These are phyloP conservation scores for Oryza officinalis DNA, from an alignment of 176 grass and related monocot species.

Conservation along the genomic window DNA sequence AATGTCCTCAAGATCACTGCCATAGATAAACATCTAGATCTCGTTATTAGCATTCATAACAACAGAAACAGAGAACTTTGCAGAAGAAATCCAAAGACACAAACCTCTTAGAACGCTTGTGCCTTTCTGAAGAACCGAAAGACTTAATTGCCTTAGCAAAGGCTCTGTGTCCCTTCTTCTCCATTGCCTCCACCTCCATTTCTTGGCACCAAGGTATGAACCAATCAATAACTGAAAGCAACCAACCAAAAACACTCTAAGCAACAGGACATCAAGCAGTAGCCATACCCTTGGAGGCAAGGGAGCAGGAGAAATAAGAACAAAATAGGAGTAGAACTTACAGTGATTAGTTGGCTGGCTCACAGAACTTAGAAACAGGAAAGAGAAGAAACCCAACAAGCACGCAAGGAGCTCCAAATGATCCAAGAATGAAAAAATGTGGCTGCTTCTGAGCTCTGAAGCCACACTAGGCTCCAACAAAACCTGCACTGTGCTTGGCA, in stretches of 20 bases:
- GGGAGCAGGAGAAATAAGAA: constrained; percentile 19
- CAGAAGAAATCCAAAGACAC: constrained; percentile 21
- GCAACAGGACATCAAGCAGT: constrained; percentile 19
- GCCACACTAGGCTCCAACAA: constrained; percentile 45
- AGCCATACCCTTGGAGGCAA: constrained; percentile 2
- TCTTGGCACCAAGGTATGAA: neutral
- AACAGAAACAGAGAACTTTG: constrained; percentile 5
- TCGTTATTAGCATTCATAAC: constrained; percentile 3
- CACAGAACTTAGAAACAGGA: constrained; percentile 21
- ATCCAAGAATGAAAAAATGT: constrained; percentile 49
- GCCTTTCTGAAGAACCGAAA: constrained; percentile 36
- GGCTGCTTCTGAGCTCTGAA: constrained; percentile 33
- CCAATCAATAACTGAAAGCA: constrained; percentile 43
- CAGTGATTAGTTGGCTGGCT: constrained; percentile 32
- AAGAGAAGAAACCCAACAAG: constrained; percentile 36
- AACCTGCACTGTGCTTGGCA: constrained; percentile 25
- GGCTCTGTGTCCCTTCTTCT: constrained; percentile 51
- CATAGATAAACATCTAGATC: constrained; percentile 32
- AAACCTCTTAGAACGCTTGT: constrained; percentile 71
- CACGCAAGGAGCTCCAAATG: constrained; percentile 28
- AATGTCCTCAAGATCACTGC: constrained; percentile 67
- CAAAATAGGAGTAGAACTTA: constrained; percentile 30
- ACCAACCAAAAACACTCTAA: constrained; percentile 13
- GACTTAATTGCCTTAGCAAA: constrained; percentile 52
- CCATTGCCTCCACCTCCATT: constrained; percentile 59